phyloP scores from a whole-genome alignment of 495 filamentous ascomycete species.

The Daldinia childiae region DNA sequence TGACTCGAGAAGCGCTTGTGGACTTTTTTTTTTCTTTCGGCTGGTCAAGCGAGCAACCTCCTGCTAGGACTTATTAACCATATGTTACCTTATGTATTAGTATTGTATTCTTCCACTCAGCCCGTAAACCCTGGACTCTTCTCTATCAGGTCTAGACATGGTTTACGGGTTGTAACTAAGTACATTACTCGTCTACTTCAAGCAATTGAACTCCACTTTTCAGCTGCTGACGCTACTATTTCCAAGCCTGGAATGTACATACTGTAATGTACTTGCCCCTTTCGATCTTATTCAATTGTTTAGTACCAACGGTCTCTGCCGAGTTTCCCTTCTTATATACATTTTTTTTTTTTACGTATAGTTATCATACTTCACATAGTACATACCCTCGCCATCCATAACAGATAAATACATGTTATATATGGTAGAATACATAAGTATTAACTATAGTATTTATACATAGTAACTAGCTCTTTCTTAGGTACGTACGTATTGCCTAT shows the following conservation, averaged over 20 bases:
- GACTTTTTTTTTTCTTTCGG: not conserved
- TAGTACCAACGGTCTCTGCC: conserved; percentile 40
- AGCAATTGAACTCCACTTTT: conserved; percentile 37
- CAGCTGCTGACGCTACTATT: conserved; percentile 43
- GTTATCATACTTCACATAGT: conserved; percentile 6
- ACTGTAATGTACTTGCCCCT: conserved; percentile 33
- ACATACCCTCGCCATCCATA: conserved; percentile 9
- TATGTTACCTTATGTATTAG: not conserved
- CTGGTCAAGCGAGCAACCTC: not conserved
- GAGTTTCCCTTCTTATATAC: conserved; percentile 16
- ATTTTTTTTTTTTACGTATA: not conserved
- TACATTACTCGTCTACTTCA: conserved; percentile 29
- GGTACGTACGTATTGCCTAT: conserved; percentile 9
- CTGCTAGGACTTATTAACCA: not conserved
- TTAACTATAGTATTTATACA: too few relatives aligned
- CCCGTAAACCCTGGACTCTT: not conserved
- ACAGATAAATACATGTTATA: not conserved
- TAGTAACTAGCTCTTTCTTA: not conserved
- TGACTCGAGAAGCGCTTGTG: conserved; percentile 29
- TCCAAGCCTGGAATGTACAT: conserved; percentile 35
- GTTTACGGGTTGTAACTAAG: conserved; percentile 8
- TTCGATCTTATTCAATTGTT: conserved; percentile 26
- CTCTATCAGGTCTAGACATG: conserved; percentile 8
- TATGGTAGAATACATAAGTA: too few relatives aligned
- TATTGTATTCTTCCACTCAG: not conserved